phyloP scores from a whole-genome alignment of 148 eudicot genomes.

The Heliosperma pusillum region DNA sequence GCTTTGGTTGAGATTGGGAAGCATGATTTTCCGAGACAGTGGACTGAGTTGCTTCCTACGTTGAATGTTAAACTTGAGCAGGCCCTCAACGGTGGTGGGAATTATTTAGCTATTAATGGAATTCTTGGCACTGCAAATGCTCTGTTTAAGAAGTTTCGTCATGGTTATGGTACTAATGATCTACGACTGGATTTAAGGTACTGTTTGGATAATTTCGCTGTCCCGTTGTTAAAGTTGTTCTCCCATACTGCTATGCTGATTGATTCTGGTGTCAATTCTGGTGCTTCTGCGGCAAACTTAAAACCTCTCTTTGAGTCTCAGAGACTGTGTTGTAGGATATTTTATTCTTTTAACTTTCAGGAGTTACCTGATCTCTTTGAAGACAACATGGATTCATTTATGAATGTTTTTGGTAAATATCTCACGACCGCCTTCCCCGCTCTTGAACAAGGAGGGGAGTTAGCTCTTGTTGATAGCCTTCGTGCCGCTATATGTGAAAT shows the following conservation, averaged over 20 bases:
- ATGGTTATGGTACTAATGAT: slow-evolving; percentile 59
- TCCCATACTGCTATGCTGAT: slow-evolving; percentile 52
- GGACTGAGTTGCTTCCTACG: slow-evolving; percentile 74
- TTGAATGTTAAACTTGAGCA: slow-evolving; percentile 52
- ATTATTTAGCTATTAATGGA: slow-evolving; percentile 74
- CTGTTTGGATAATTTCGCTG: slow-evolving; percentile 81
- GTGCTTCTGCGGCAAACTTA: slow-evolving; percentile 34
- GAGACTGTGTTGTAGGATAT: slow-evolving; percentile 86
- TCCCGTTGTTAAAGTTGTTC: slow-evolving; percentile 58
- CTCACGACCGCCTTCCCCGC: slow-evolving; percentile 52
- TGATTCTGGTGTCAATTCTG: slow-evolving; percentile 45
- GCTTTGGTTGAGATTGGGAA: slow-evolving; percentile 84
- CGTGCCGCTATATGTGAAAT: slow-evolving; percentile 90
- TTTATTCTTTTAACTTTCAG: slow-evolving; percentile 79
- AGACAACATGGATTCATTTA: slow-evolving; percentile 88
- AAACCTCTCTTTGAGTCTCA: slow-evolving; percentile 73
- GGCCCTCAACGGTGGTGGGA: slow-evolving; percentile 49
- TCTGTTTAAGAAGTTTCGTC: slow-evolving; percentile 80
- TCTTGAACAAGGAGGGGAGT: slow-evolving; percentile 71
- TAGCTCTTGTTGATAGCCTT: slow-evolving; percentile 68
- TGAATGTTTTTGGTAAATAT: slow-evolving; percentile 78
- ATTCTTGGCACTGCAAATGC: slow-evolving; percentile 78
- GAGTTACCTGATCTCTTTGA: slow-evolving; percentile 94
- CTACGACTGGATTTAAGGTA: slow-evolving; percentile 71
- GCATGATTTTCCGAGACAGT: slow-evolving; percentile 78